phyloP scores from a whole-genome alignment of 495 filamentous ascomycete genomes.

The Hypoxylon fuscum region DNA sequence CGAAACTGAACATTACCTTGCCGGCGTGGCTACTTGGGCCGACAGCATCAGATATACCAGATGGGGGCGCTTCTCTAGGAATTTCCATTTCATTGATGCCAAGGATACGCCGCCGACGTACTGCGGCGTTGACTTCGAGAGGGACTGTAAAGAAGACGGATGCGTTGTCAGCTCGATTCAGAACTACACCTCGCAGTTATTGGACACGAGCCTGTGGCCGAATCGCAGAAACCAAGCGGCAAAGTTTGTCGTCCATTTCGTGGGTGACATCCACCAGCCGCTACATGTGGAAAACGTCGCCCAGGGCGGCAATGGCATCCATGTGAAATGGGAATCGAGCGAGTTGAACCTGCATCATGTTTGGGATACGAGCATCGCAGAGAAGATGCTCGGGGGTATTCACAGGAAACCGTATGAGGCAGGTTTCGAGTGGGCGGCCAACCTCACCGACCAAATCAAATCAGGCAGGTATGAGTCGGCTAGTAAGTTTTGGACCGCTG shows the following conservation, averaged over 20 bases:
- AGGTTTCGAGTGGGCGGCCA: constrained; percentile 61
- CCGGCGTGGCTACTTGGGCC: constrained; percentile 70
- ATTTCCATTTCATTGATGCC: constrained; percentile 78
- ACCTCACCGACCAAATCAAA: constrained; percentile 60
- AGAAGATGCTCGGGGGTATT: constrained; percentile 64
- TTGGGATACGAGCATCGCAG: constrained; percentile 69
- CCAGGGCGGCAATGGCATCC: constrained; percentile 68
- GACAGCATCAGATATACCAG: constrained; percentile 68
- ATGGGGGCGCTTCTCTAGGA: constrained; percentile 63
- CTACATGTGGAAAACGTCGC: constrained; percentile 69
- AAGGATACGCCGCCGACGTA: constrained; percentile 67
- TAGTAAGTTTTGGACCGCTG: constrained; percentile 57
- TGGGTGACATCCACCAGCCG: constrained; percentile 74
- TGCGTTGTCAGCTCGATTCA: constrained; percentile 70
- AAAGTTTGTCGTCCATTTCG: constrained; percentile 71
- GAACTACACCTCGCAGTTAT: constrained; percentile 65
- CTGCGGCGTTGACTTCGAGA: constrained; percentile 66
- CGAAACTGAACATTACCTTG: constrained; percentile 62
- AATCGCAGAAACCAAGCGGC: constrained; percentile 60
- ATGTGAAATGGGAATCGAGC: constrained; percentile 61
- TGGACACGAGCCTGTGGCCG: constrained; percentile 49
- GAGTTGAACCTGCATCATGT: constrained; percentile 66
- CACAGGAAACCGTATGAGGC: constrained; percentile 51
- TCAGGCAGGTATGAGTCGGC: constrained; percentile 57
- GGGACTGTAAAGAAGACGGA: constrained; percentile 69